These are phyloP conservation scores for Cladorrhinum sp. DNA, from an alignment of 2,329 filamentous ascomycete genomes.

Conservation along the genomic window DNA sequence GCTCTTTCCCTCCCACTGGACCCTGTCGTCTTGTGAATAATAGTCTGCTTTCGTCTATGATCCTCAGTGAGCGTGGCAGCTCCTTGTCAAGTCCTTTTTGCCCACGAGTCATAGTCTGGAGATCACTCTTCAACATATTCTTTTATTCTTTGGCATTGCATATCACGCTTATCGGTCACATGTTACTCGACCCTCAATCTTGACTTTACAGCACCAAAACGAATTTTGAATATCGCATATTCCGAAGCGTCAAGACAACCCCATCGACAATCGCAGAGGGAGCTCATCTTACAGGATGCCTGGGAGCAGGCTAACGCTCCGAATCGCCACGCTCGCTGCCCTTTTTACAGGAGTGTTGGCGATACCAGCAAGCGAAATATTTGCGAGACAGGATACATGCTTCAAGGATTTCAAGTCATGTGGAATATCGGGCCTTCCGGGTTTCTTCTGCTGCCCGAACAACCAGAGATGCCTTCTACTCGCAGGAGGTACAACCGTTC, in stretches of 20 bases:
- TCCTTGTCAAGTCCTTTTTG: background rate
- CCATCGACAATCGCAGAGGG: background rate
- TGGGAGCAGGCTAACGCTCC: conserved; percentile 31
- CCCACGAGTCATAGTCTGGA: too few relatives aligned
- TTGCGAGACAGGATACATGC: conserved; percentile 49
- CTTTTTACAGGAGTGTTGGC: conserved; percentile 37
- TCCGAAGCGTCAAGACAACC: background rate
- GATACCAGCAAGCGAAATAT: conserved; percentile 37
- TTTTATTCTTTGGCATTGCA: too few relatives aligned
- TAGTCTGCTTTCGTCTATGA: conserved; percentile 6
- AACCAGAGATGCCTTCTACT: conserved; percentile 56
- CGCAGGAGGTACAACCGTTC: conserved; percentile 61
- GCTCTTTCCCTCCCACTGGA: conserved; percentile 5
- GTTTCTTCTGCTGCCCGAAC: conserved; percentile 64
- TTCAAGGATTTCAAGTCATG: conserved; percentile 53
- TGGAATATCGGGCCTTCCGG: conserved; percentile 50
- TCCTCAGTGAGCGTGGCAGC: background rate
- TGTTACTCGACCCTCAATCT: background rate
- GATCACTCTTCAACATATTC: background rate
- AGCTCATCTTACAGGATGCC: conserved; percentile 27
- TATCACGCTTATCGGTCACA: background rate
- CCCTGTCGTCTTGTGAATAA: background rate
- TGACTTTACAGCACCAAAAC: background rate
- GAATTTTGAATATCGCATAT: background rate
- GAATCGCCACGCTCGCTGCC: conserved; percentile 38